Conservation (phyloP, 257 asterid species). For the Schizonepeta tenuifolia region DNA sequence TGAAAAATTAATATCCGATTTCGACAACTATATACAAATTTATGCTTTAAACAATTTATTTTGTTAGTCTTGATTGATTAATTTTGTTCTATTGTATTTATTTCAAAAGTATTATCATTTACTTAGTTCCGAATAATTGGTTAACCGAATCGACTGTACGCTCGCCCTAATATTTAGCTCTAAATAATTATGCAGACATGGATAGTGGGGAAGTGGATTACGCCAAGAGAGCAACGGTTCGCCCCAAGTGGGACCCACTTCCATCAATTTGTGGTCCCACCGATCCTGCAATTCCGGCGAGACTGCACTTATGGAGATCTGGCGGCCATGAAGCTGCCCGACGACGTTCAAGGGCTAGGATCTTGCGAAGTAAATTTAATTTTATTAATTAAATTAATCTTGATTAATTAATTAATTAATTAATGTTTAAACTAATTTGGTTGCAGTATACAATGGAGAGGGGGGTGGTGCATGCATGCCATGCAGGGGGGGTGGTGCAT, state of each 20-base stretch:
- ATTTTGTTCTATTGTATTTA: too few species aligned
- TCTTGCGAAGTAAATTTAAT: slow-evolving; percentile 55
- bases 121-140: too few species aligned
- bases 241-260: slow-evolving; percentile 90
- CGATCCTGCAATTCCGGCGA: slow-evolving; percentile 65
- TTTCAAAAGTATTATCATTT: too few species aligned
- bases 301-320: slow-evolving; percentile 93
- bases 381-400: too few species aligned
- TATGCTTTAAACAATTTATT: too few species aligned
- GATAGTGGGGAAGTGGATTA: slow-evolving; percentile 97
- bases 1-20: too few species aligned
- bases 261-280: slow-evolving; percentile 96
- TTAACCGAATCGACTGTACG: too few species aligned
- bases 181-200: slow-evolving; percentile 71
- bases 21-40: too few species aligned
- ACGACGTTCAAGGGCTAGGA: slow-evolving; percentile 84
- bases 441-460: slow-evolving; percentile 89
- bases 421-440: too few species aligned
- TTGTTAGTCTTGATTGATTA: too few species aligned
- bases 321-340: slow-evolving; percentile 88
- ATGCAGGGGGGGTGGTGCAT: slow-evolving; percentile 90
- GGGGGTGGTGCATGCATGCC: slow-evolving; percentile 98
- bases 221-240: slow-evolving; percentile 72
- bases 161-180: too few species aligned
- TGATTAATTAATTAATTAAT: too few species aligned